phyloP scores from a whole-genome alignment of 1,284 basidiomycete genomes.

The Sparassis latifolia region DNA sequence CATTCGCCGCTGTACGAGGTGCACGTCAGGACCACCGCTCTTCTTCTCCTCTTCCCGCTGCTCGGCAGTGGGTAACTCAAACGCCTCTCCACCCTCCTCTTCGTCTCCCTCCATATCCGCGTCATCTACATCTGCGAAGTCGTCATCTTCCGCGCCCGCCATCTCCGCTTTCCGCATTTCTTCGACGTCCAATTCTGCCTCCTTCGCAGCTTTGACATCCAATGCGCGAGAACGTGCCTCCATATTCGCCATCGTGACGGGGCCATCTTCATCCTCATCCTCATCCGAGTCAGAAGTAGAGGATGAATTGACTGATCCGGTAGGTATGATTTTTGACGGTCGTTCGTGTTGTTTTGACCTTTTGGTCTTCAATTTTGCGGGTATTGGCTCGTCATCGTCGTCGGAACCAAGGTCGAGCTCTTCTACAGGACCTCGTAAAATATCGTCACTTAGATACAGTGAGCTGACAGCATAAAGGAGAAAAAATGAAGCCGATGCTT shows the following conservation, averaged over 20 bases:
- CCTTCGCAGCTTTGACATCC: slow-evolving; percentile 56
- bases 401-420: slow-evolving; percentile 69
- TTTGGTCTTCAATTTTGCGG: slow-evolving; percentile 31
- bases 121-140: slow-evolving; percentile 49
- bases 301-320: slow-evolving; percentile 39
- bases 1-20: slow-evolving; percentile 85
- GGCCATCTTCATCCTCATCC: slow-evolving; percentile 53
- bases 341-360: slow-evolving; percentile 49
- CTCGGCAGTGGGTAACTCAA: slow-evolving; percentile 75
- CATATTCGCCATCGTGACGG: slow-evolving; percentile 69
- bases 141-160: slow-evolving; percentile 36
- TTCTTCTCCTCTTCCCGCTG: slow-evolving; percentile 79
- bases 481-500: slow-evolving; percentile 6
- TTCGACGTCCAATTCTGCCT: slow-evolving; percentile 62
- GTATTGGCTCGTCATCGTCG: slow-evolving; percentile 33
- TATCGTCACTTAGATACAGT: slow-evolving; percentile 26
- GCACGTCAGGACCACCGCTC: slow-evolving; percentile 69
- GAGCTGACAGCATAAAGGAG: slow-evolving; percentile 1
- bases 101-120: slow-evolving; percentile 54
- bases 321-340: slow-evolving; percentile 45
- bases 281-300: slow-evolving; percentile 31
- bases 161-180: slow-evolving; percentile 57
- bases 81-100: slow-evolving; percentile 52
- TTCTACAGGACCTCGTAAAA: slow-evolving; percentile 45
- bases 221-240: slow-evolving; percentile 69